A percentile compares a stretch with the other conserved stretches of the same genome.
Conservation (phyloP, 1,284 basidiomycete species). For the Sporisorium iseilematis-ciliati region DNA sequence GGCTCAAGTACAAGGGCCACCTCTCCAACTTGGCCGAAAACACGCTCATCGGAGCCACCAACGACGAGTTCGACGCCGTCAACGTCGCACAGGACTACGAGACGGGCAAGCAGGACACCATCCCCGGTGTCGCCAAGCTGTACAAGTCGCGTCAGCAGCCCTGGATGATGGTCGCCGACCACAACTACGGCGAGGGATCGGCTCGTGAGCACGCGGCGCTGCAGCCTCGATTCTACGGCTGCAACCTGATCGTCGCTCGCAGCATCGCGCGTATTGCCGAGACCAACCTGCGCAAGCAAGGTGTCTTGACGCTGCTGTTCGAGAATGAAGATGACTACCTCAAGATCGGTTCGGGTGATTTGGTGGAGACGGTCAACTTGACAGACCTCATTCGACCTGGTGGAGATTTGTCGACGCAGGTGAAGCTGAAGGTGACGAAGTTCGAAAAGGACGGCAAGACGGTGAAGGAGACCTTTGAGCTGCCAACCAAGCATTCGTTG, state of each 20-base stretch:
- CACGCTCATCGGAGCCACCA: conserved; percentile 73
- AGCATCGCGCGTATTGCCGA: conserved; percentile 77
- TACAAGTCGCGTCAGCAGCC: conserved; percentile 67
- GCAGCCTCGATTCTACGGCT: conserved; percentile 93
- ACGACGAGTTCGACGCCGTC: conserved; percentile 71
- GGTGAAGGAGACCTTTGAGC: conserved; percentile 61
- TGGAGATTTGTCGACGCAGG: conserved; percentile 58
- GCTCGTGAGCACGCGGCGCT: conserved; percentile 98
- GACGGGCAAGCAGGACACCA: conserved; percentile 59
- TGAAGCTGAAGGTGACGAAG: conserved; percentile 66
- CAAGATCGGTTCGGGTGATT: conserved; percentile 60
- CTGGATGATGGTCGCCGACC: conserved; percentile 95
- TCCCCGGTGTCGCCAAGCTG: conserved; percentile 64
- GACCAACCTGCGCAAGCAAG: conserved; percentile 73
- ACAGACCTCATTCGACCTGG: conserved; percentile 61
- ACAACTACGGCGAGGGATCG: conserved; percentile 91
- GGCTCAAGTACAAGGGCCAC: conserved; percentile 96
- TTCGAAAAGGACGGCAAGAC: conserved; percentile 55
- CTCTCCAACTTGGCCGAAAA: conserved; percentile 97
- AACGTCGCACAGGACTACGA: conserved; percentile 69
- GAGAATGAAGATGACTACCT: conserved; percentile 67
- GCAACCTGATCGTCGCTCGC: conserved; percentile 72
- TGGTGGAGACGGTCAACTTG: conserved; percentile 66
- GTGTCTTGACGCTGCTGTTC: conserved; percentile 67
- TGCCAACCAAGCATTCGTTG: conserved; percentile 66